Evolutionary conservation across 257 asterid genomes (phyloP).

Genomic region (Gentiana macrophylla): DNA sequence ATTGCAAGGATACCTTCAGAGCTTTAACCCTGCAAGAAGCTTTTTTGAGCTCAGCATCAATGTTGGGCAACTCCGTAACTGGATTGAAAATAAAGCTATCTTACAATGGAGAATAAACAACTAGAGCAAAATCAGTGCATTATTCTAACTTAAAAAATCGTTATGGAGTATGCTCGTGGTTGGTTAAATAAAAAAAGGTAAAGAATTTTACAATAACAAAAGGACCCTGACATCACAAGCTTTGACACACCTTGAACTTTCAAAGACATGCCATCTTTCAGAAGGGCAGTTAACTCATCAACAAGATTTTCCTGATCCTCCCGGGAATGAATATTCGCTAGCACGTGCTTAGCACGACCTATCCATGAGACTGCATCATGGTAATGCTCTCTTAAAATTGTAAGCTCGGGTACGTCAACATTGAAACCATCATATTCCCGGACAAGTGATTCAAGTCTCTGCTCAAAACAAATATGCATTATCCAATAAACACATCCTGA

Average conservation of each 20-base stretch:
- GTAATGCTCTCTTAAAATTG: slow-evolving; percentile 47
- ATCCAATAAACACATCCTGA: slow-evolving; percentile 13
- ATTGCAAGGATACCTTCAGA: slow-evolving; percentile 41
- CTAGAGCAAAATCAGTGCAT: no score
- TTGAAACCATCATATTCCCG: slow-evolving; percentile 53
- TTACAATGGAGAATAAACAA: no score
- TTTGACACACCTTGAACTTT: slow-evolving; percentile 51
- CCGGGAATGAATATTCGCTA: slow-evolving; percentile 37
- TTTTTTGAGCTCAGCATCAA: slow-evolving; percentile 66
- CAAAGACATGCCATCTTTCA: slow-evolving; percentile 51
- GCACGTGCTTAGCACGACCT: slow-evolving; percentile 45
- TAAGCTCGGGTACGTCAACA: slow-evolving; percentile 65
- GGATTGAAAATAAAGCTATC: slow-evolving; percentile 9
- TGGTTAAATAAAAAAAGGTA: no score
- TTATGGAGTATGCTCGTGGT: no score
- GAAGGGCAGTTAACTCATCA: slow-evolving; percentile 57
- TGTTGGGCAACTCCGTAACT: slow-evolving; percentile 65
- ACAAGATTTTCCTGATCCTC: slow-evolving; percentile 70
- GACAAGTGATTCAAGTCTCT: slow-evolving; percentile 56
- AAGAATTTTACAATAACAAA: not conserved
- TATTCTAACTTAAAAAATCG: no score
- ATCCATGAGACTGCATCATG: slow-evolving; percentile 68
- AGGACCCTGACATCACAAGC: not conserved
- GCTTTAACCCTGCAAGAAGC: slow-evolving; percentile 79
- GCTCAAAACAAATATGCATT: slow-evolving; percentile 16